Conservation (phyloP, 805 yeast species). For the Citeromyces matritensis region DNA sequence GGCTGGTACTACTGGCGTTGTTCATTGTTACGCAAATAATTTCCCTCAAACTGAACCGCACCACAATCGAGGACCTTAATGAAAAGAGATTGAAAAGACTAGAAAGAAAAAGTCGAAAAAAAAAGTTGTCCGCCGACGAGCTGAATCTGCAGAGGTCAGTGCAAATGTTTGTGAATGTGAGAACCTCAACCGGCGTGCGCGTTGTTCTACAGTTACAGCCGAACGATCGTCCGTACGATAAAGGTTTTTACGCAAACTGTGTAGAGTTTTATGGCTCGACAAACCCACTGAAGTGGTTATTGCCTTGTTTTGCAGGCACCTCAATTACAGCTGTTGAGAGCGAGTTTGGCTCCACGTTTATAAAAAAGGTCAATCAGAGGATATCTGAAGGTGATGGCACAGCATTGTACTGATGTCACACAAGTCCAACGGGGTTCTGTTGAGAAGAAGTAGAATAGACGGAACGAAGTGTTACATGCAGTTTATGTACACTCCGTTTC, state of each 20-base stretch:
- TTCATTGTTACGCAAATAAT: slow-evolving; percentile 23
- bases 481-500: background rate
- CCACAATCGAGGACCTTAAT: slow-evolving; percentile 44
- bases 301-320: slow-evolving; percentile 9
- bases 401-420: slow-evolving; percentile 5
- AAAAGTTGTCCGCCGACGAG: slow-evolving; percentile 8
- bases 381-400: slow-evolving; percentile 12
- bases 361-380: slow-evolving; percentile 7
- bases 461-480: slow-evolving; percentile 6
- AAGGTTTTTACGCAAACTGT: slow-evolving; percentile 21
- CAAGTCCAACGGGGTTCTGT: background rate
- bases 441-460: background rate
- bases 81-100: slow-evolving; percentile 8
- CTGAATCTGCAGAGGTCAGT: slow-evolving; percentile 6
- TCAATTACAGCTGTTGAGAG: slow-evolving; percentile 2
- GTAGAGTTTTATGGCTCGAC: slow-evolving; percentile 13
- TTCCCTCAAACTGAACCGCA: slow-evolving; percentile 30
- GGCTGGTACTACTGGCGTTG: slow-evolving; percentile 26
- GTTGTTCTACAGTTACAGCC: slow-evolving; percentile 18
- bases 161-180: slow-evolving; percentile 26
- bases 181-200: slow-evolving; percentile 17
- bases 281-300: slow-evolving; percentile 3
- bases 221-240: slow-evolving; percentile 18
- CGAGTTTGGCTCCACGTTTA: slow-evolving; percentile 10
- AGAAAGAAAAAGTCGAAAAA: slow-evolving; percentile 11